phyloP scores from a whole-genome alignment of 2,329 filamentous ascomycete species.

The Paraphaeosphaeria sporulosa region DNA sequence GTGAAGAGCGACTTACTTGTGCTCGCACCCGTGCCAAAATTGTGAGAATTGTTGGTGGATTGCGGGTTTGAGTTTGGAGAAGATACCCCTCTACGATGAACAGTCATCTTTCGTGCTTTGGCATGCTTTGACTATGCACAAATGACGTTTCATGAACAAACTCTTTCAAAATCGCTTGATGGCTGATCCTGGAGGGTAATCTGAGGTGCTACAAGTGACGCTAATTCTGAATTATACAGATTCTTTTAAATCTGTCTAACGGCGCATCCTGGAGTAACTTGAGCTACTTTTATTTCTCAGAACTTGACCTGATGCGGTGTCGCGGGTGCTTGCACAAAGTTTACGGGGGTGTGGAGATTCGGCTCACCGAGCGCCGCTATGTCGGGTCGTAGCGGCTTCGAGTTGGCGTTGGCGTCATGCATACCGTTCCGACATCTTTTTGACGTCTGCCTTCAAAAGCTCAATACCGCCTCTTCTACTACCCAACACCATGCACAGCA shows the following conservation, averaged over 20 bases:
- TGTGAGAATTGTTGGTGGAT: conserved; percentile 23
- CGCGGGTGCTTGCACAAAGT: neutral
- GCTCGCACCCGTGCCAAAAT: conserved; percentile 39
- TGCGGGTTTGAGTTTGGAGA: conserved; percentile 18
- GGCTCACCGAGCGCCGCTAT: conserved; percentile 9
- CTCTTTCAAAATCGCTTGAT: too few relatives aligned
- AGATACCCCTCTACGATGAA: neutral
- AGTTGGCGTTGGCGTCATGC: conserved; percentile 6
- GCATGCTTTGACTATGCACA: neutral
- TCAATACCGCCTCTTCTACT: conserved; percentile 5
- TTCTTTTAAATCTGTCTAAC: neutral
- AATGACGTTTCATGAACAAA: too few relatives aligned
- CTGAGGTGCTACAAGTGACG: too few relatives aligned
- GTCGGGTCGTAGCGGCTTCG: conserved; percentile 10
- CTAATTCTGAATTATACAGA: neutral
- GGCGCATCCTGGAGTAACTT: neutral
- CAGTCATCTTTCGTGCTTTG: too few relatives aligned
- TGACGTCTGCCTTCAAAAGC: neutral
- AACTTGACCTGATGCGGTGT: too few relatives aligned
- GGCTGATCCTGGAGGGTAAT: too few relatives aligned
- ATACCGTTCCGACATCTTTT: conserved; percentile 2
- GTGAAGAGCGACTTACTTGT: conserved; percentile 38
- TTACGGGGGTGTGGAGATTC: neutral
- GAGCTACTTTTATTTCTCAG: too few relatives aligned
- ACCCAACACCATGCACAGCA: conserved; percentile 23